Base-by-base conservation (phyloP, 495 filamentous ascomycete genomes). In the Delitschia confertaspora region DNA sequence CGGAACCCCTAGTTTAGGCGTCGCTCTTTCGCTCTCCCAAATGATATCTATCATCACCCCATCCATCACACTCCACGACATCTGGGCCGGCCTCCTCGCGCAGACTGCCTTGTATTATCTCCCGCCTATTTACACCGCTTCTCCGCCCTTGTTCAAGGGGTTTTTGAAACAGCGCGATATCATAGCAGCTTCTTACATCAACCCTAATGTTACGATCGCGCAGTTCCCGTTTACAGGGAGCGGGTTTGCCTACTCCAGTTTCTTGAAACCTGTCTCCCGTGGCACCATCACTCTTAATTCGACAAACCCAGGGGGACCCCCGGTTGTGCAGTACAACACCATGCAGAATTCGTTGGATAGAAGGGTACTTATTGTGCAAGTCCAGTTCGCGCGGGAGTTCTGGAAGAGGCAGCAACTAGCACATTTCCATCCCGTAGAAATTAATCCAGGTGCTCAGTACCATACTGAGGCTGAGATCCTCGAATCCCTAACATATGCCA, bases 201-300 rank as follows among this genome's bases (percentile, higher is more conserved):
- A 13, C 11, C 18, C 24, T 21, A n/a, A 24, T 7, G 33, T 41
- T 2, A 27, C 40, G 1, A 23, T 51, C 10, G 34, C 24, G 6
- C 34, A 45, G 18, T 11, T 45, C 19, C 22, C 21, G 7, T 30
- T 44, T 16, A 32, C 44, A 20, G 22, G 33, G 1, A 27, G 27
- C 3, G 32, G 29, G 22, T 16, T 23, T 10, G 19, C 40, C 2
- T 32, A 22, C 18, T 18, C 24, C 24, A 23, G 23, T 9, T n/a
- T 36, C 25, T 27, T 39, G 5, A 45, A 50, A 18, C 39, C 45
- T 2, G 16, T 47, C 0, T 39, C 31, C 22, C 49, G 50, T 11
- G 53, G 49, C 10, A 49, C 49, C 21, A 46, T 57, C 24, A 49
- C 38, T 9, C 35, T 57, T 6, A 49, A 57, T 33, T 21, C 38